Percentiles rank a stretch among this genome's conserved stretches.
These are phyloP conservation scores for Ganoderma leucocontextum DNA, from an alignment of 1,284 basidiomycete genomes.

Conservation along the genomic window DNA sequence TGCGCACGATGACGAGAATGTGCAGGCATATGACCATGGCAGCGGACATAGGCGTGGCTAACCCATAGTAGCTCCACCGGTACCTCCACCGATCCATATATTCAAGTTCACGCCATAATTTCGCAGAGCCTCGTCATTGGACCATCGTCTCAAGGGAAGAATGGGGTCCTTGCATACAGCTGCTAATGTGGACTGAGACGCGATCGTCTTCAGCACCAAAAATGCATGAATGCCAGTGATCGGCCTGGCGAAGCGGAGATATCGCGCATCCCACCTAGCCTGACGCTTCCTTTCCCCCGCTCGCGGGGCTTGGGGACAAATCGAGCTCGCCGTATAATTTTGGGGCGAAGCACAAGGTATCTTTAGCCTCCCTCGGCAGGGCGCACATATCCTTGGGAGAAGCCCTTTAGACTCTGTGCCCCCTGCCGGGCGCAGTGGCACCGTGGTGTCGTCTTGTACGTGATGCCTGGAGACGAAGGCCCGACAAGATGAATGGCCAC, in stretches of 20 bases:
- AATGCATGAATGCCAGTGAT: neutral
- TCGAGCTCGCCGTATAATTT: constrained; percentile 4
- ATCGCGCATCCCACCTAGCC: neutral
- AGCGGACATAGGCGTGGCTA: constrained; percentile 1
- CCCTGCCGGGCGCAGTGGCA: constrained; percentile 1
- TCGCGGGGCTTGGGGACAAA: neutral
- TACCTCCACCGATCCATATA: no score
- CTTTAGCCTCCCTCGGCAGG: constrained; percentile 8
- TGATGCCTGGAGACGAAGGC: neutral
- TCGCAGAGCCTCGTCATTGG: neutral
- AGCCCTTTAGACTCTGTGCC: constrained; percentile 4
- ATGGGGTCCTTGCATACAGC: neutral
- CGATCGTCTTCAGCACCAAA: neutral
- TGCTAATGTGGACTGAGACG: neutral
- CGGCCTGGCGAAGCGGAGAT: neutral
- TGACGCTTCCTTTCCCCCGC: neutral
- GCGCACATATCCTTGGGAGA: constrained; percentile 1
- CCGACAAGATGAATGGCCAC: neutral
- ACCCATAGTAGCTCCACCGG: no score
- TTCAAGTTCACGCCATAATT: neutral
- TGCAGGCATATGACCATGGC: neutral
- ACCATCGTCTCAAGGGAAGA: neutral
- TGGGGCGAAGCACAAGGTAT: constrained; percentile 9
- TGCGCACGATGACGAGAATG: constrained; percentile 2
- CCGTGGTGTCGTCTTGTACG: neutral